Evolutionary conservation across 352 stramenopile genomes (phyloP), one percentile per base, ranked within the genome.

Genomic region (Aphanomyces invadans): DNA sequence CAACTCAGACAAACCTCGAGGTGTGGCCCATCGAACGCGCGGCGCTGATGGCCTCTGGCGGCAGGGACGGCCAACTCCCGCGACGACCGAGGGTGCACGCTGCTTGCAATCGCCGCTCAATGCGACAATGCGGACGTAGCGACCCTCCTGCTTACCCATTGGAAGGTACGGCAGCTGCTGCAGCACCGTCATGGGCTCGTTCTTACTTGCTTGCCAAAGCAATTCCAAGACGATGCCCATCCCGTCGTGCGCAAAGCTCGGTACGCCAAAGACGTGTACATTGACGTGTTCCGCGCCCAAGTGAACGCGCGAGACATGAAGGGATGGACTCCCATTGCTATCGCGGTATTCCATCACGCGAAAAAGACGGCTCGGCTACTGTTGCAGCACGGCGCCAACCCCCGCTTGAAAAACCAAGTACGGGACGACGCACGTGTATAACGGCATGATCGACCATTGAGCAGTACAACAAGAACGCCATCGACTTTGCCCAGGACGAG

Each of bases 401-500:
- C 89, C 7, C 85, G 73, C 32, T 72, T 96, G 3, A 93, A 92
- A 64, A 96, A 95, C 33, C 81, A 89, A 56, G 62, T 69, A 21
- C 32, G 10, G 10, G 31, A 59, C 26, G 26, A 21, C 4, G 10
- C 31, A 31, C n/a, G 48, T 25, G 9, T 55, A 45, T 55, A 21
- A 26, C 33, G 9, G 25, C 51, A 59, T 61, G 10, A 32, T 29
- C 11, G 25, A 17, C 4, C 49, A 28, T 26, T 26, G 44, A 1
- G 21, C 54, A 55, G 28, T 96, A 96, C 77, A 93, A 94, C 71
- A 95, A 95, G 64, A 92, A 82, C 51, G 86, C 87, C 0, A 95
- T 88, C 46, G 88, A 95, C 66, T 83, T 95, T 33, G 89, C 89
- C 2, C 88, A 95, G 63, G 89, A 96, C 54, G 84, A 95, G 23